Evolutionary conservation across 345 rosid species (phyloP).

Genomic region (Sonneratia alba): DNA sequence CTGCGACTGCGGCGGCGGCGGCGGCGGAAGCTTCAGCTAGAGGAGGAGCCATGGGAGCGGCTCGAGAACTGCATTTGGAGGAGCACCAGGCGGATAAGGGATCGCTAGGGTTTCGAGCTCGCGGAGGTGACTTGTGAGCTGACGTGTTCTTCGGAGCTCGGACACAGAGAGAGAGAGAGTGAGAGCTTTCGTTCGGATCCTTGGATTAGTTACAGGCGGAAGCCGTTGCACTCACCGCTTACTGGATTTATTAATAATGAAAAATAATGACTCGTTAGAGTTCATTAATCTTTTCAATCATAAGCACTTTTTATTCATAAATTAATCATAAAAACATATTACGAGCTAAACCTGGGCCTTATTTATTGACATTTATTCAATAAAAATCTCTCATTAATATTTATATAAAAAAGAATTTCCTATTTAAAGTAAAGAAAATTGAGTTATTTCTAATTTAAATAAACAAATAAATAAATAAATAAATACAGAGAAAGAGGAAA

Average conservation of each 20-base stretch:
- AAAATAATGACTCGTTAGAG: neutral
- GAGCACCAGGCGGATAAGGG: neutral
- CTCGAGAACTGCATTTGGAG: conserved; percentile 6
- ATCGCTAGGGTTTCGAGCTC: neutral
- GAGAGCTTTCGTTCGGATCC: neutral
- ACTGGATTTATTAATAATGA: neutral
- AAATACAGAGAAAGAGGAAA: too few relatives aligned
- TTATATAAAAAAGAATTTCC: too few relatives aligned
- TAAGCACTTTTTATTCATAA: too few relatives aligned
- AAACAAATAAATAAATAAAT: too few relatives aligned
- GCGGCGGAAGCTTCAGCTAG: conserved; percentile 3
- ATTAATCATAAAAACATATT: too few relatives aligned
- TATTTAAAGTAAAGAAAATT: too few relatives aligned
- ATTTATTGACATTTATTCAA: too few relatives aligned
- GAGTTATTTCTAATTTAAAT: too few relatives aligned
- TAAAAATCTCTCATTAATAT: too few relatives aligned
- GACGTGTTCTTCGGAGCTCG: neutral
- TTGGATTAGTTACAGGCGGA: neutral
- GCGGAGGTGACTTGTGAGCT: neutral
- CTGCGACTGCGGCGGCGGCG: conserved; percentile 8
- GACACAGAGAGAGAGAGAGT: neutral
- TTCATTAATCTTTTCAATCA: too few relatives aligned
- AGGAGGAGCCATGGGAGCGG: conserved; percentile 8
- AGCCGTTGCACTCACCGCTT: neutral
- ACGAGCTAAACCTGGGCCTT: too few relatives aligned